Base-by-base conservation (phyloP, 768 basidiomycete genomes). In the Pisolithus sp. region DNA sequence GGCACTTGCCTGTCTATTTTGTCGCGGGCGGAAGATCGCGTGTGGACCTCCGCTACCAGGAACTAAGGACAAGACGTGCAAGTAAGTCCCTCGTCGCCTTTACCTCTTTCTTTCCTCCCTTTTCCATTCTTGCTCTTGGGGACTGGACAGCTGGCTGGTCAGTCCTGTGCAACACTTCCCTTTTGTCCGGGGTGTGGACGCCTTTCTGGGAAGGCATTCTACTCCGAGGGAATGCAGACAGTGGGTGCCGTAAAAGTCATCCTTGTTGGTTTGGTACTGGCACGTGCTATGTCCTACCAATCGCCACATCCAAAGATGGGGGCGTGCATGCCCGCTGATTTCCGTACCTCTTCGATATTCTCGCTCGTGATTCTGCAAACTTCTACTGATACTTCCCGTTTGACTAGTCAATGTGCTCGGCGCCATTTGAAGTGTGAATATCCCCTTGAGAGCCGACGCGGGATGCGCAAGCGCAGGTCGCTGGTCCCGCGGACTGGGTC, bases 391-490 rank as follows among this genome's bases (percentile, higher is more conserved):
- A 54, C 46, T 59, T 30, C n/a, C 39, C 42, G 63, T 57, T 57
- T 53, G 12, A 34, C 46, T 62, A 89, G 86, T 65, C 86, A 89
- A 72, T 89, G 86, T 61, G 79, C 79, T 47, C 76, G 84, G 39
- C 80, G 86, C 23, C 78, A 79, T 28, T 77, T 87, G 45, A 78
- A 73, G 51, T 89, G 86, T 63, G 83, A 83, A 59, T 88, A 85
- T 57, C 86, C 86, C 1, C 66, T 73, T 6, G 83, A 84, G 64
- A 86, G 84, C 58, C 74, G 83, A 34, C 76, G 86, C 17, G 86
- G 86, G 9, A 80, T 84, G 76, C 75, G 82, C 47, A 71, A 69
- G 60, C 66, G 71, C 66, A 42, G 59, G 63, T 65, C 70, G 70
- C 60, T 69, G 37, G 36, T 69, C 31, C 68, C 66, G 17, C 64